Percentiles rank a stretch among this genome's conserved stretches.
phyloP scores from a whole-genome alignment of 2,329 filamentous ascomycete species.

The Verticillium longisporum region DNA sequence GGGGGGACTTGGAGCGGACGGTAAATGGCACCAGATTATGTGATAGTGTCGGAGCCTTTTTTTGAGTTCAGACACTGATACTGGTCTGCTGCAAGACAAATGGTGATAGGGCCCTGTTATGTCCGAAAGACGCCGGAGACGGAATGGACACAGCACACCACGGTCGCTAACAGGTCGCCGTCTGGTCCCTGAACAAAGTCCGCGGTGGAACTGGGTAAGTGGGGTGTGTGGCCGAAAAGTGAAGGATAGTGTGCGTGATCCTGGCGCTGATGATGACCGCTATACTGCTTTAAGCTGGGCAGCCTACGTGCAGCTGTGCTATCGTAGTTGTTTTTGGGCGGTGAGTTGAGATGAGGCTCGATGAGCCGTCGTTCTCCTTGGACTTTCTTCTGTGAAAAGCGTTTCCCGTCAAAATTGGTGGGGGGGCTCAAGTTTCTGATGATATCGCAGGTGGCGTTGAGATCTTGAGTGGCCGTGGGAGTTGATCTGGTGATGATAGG shows the following conservation, averaged over 20 bases:
- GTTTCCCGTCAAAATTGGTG: background rate
- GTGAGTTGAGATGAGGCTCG: background rate
- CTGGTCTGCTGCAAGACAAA: background rate
- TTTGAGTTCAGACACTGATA: conserved; percentile 1
- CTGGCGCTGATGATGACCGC: background rate
- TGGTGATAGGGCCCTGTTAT: background rate
- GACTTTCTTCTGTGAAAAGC: too few relatives aligned
- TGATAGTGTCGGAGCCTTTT: conserved; percentile 1
- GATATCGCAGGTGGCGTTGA: background rate
- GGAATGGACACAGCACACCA: background rate
- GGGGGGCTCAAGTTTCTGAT: background rate
- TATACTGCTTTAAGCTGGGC: background rate
- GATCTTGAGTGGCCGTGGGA: background rate
- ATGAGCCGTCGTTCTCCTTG: background rate
- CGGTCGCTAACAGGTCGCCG: background rate
- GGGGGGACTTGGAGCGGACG: background rate
- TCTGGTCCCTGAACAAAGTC: background rate
- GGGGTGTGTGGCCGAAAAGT: background rate
- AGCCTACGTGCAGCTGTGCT: background rate
- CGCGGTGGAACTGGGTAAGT: background rate
- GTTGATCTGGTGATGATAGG: background rate
- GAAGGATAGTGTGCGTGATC: background rate
- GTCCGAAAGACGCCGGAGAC: background rate
- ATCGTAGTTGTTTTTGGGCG: background rate
- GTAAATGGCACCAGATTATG: background rate